Evolutionary conservation across 768 basidiomycete genomes (phyloP).

Genomic region (Tricholoma saponaceum): DNA sequence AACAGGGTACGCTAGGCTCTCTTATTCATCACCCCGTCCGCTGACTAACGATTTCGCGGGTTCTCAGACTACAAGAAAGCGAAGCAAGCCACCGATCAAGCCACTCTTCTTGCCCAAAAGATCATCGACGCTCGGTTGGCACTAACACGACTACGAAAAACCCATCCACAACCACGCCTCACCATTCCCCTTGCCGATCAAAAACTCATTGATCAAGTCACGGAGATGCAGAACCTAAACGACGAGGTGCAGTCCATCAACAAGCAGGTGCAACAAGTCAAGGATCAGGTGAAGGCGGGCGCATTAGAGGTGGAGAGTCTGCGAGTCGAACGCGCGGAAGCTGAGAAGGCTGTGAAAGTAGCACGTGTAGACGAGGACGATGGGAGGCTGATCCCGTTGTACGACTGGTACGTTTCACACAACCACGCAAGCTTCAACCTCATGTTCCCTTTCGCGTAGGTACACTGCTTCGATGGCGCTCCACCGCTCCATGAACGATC

Average conservation of each 20-base stretch:
- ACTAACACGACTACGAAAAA: constrained; percentile 75
- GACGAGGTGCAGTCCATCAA: constrained; percentile 59
- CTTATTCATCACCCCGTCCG: not conserved
- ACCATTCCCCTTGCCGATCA: constrained; percentile 74
- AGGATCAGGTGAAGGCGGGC: constrained; percentile 56
- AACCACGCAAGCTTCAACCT: not conserved
- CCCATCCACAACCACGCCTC: constrained; percentile 74
- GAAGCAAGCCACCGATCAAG: constrained; percentile 47
- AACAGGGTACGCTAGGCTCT: constrained; percentile 44
- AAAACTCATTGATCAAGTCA: constrained; percentile 71
- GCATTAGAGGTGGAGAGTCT: constrained; percentile 54
- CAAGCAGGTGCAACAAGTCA: constrained; percentile 46
- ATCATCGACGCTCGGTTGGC: constrained; percentile 82
- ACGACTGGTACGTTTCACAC: constrained; percentile 54
- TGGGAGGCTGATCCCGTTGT: constrained; percentile 55
- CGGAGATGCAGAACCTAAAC: constrained; percentile 71
- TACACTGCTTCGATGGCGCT: constrained; percentile 63
- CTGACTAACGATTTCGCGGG: not conserved
- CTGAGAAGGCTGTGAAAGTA: constrained; percentile 63
- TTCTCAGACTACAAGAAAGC: constrained; percentile 58
- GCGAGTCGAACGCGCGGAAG: constrained; percentile 59
- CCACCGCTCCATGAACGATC: constrained; percentile 57
- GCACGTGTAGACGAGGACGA: constrained; percentile 61
- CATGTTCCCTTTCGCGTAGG: constrained; percentile 35
- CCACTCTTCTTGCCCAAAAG: constrained; percentile 60